phyloP scores from a whole-genome alignment of 169 alveolate genomes.

The Ichthyophthirius multifiliis region DNA sequence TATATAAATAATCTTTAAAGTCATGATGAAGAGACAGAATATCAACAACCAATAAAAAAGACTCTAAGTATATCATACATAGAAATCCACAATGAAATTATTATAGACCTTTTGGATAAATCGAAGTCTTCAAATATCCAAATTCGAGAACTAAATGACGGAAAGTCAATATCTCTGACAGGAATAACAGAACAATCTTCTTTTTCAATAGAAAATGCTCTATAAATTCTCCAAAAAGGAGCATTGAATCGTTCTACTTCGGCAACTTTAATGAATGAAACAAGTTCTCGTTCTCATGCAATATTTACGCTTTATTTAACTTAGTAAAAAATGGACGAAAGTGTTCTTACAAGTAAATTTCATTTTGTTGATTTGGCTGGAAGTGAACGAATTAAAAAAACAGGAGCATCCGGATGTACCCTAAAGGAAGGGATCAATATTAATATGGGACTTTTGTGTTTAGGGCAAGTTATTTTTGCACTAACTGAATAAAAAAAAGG shows the following conservation, averaged over 20 bases:
- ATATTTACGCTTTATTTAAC: slow-evolving; percentile 88
- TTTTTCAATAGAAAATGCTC: slow-evolving; percentile 44
- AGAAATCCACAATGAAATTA: slow-evolving; percentile 78
- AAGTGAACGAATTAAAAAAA: slow-evolving; percentile 81
- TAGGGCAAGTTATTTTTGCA: slow-evolving; percentile 83
- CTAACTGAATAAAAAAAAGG: slow-evolving; percentile 65
- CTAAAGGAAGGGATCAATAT: slow-evolving; percentile 81
- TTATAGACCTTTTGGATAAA: slow-evolving; percentile 66
- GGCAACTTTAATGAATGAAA: slow-evolving; percentile 86
- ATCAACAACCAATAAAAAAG: slow-evolving; percentile 56
- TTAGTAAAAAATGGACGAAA: slow-evolving; percentile 63
- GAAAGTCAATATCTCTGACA: slow-evolving; percentile 47
- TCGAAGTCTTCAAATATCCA: slow-evolving; percentile 33
- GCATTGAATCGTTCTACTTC: slow-evolving; percentile 73
- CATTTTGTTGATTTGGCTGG: slow-evolving; percentile 91
- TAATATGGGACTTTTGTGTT: slow-evolving; percentile 67
- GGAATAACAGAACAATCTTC: slow-evolving; percentile 74
- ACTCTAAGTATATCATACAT: slow-evolving; percentile 60
- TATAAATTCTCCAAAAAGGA: slow-evolving; percentile 72
- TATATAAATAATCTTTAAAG: too few relatives aligned
- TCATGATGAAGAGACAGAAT: too few relatives aligned
- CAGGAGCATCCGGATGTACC: slow-evolving; percentile 81
- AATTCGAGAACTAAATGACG: slow-evolving; percentile 1
- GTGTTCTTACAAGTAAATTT: slow-evolving; percentile 69
- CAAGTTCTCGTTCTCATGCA: slow-evolving; percentile 90